Conservation (phyloP, 345 rosid genomes). For the Ailanthus altissimus region DNA sequence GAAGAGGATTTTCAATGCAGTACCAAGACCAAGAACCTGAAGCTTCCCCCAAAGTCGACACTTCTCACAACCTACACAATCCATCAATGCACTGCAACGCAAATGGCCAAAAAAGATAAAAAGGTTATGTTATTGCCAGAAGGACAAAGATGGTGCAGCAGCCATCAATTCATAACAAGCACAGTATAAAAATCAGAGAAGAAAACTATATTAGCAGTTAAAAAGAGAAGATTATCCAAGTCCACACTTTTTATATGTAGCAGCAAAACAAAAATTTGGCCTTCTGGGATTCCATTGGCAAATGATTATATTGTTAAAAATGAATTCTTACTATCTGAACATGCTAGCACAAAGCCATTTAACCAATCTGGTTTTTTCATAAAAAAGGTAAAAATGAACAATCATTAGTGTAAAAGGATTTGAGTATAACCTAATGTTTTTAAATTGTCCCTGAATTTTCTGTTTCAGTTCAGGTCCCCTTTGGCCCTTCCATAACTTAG, state of each 20-base stretch:
- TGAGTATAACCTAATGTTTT: constrained; percentile 77
- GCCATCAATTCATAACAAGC: background rate
- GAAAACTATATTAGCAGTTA: background rate
- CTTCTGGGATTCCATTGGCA: background rate
- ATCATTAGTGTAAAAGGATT: constrained; percentile 13
- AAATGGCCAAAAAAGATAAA: background rate
- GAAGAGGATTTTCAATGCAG: constrained; percentile 90
- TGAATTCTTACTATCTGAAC: background rate
- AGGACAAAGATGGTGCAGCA: background rate
- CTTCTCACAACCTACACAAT: constrained; percentile 97
- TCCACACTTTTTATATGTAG: background rate
- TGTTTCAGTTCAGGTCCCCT: constrained; percentile 89
- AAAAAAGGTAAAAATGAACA: background rate
- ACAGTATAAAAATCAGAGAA: background rate
- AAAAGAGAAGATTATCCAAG: background rate
- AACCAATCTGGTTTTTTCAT: constrained; percentile 5
- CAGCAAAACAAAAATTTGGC: background rate
- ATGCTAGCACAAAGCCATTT: background rate
- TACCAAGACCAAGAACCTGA: constrained; percentile 94
- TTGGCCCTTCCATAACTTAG: constrained; percentile 93
- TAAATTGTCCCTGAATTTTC: constrained; percentile 79
- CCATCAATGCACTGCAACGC: constrained; percentile 86
- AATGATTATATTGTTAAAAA: background rate
- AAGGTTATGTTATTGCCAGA: background rate
- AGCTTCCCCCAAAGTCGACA: constrained; percentile 99